phyloP scores from a whole-genome alignment of 2,329 filamentous ascomycete genomes.

The Botrytis hyacinthi region DNA sequence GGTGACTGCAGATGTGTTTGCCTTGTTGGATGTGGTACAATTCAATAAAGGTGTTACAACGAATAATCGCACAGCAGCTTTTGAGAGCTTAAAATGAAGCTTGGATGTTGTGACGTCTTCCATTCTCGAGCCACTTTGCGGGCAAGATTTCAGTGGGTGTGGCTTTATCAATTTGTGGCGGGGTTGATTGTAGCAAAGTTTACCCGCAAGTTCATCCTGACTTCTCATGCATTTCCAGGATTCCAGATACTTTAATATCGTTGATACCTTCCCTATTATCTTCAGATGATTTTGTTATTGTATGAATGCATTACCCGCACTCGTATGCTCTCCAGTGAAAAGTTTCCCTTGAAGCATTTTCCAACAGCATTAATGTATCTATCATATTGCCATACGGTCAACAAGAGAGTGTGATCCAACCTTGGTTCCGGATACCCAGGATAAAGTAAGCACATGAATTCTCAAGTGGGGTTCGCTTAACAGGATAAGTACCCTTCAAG shows the following conservation, averaged over 20 bases:
- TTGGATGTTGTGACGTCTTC: slow-evolving; percentile 11
- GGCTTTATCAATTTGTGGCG: slow-evolving; percentile 4
- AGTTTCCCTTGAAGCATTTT: background rate
- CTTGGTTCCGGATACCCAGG: background rate
- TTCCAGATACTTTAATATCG: background rate
- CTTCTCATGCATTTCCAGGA: background rate
- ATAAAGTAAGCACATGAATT: background rate
- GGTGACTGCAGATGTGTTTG: slow-evolving; percentile 5
- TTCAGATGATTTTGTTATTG: no score
- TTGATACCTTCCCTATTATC: background rate
- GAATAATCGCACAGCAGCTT: slow-evolving; percentile 8
- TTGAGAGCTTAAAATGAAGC: background rate
- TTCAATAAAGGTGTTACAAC: background rate
- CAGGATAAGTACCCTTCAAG: background rate
- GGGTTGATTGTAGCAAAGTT: background rate
- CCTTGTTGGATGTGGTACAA: background rate
- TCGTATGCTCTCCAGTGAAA: background rate
- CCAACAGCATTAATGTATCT: background rate
- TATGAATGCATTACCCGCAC: no score
- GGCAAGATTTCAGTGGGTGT: background rate
- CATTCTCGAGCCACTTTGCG: background rate
- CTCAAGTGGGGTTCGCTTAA: background rate
- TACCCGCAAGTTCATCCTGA: background rate
- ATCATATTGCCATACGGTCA: background rate
- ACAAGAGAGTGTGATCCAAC: background rate